Percentiles rank a stretch among this genome's conserved stretches.
These are phyloP conservation scores for Fusarium pseudonygamai DNA, from an alignment of 2,329 filamentous ascomycete species.

Conservation along the genomic window DNA sequence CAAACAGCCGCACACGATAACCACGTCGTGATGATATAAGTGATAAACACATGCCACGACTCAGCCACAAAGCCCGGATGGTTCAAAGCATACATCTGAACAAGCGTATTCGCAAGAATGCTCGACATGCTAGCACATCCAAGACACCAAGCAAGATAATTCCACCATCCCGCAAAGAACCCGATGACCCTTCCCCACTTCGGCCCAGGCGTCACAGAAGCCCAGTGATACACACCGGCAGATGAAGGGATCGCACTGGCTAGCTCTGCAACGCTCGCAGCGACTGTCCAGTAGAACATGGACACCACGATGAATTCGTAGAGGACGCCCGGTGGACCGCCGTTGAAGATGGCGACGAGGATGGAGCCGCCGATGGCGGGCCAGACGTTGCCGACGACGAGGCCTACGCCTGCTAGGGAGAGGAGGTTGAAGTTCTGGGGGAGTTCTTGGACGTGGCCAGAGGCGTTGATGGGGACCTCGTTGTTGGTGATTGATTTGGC, in stretches of 20 bases:
- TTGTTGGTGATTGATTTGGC: conserved; percentile 2
- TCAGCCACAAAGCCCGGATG: conserved; percentile 49
- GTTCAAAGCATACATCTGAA: conserved; percentile 56
- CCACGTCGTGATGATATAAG: conserved; percentile 54
- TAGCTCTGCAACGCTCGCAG: conserved; percentile 68
- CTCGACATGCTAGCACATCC: conserved; percentile 53
- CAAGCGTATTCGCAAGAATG: conserved; percentile 53
- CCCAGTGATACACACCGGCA: conserved; percentile 70
- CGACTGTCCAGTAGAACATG: conserved; percentile 66
- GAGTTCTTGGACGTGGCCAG: conserved; percentile 54
- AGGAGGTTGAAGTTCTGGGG: conserved; percentile 53
- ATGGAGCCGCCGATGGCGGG: conserved; percentile 55
- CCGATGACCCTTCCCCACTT: conserved; percentile 60
- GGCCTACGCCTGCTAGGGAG: conserved; percentile 53
- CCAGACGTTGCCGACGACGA: conserved; percentile 56
- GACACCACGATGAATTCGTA: conserved; percentile 66
- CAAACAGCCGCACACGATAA: conserved; percentile 54
- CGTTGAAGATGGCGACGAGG: conserved; percentile 65
- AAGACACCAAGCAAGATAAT: conserved; percentile 54
- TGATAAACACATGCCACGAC: conserved; percentile 56
- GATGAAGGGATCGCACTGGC: conserved; percentile 70
- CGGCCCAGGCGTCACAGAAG: conserved; percentile 64
- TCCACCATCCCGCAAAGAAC: conserved; percentile 59
- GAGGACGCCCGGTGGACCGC: conserved; percentile 68
- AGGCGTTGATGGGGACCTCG: conserved; percentile 47